phyloP scores from a whole-genome alignment of 306 rosid species.

The Cicer yamashitae region DNA sequence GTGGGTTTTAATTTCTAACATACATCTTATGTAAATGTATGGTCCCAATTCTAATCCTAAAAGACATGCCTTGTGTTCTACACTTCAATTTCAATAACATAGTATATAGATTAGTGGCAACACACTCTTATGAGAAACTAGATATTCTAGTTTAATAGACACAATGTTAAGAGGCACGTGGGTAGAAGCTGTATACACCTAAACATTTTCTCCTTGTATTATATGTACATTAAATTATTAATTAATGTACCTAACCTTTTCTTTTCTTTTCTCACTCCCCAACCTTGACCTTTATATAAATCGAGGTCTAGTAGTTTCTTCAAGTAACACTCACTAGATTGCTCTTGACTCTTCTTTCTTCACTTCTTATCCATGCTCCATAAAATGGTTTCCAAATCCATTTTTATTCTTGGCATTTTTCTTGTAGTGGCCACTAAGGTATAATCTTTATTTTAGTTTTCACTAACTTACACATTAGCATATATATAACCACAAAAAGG shows the following conservation, averaged over 20 bases:
- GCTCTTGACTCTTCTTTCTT: conserved; percentile 17
- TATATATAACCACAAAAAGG: neutral
- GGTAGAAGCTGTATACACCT: conserved; percentile 8
- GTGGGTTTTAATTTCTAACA: neutral
- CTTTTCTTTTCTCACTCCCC: neutral
- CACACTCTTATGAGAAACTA: neutral
- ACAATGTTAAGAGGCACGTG: conserved; percentile 18
- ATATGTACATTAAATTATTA: neutral
- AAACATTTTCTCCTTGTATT: neutral
- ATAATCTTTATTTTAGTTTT: neutral
- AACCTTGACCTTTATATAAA: conserved; percentile 51
- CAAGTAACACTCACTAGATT: conserved; percentile 18
- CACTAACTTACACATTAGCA: conserved; percentile 11
- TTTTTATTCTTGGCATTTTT: conserved; percentile 52
- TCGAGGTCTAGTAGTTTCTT: neutral
- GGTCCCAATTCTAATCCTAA: neutral
- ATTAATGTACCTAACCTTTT: conserved; percentile 27
- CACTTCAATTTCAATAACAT: neutral
- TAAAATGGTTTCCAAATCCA: conserved; percentile 59
- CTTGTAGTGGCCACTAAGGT: conserved; percentile 56
- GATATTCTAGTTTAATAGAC: neutral
- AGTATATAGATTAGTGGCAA: conserved; percentile 18
- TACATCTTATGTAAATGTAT: neutral
- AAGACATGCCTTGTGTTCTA: neutral
- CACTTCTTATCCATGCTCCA: conserved; percentile 1